Percentiles rank a stretch among this genome's conserved stretches.
Conservation (phyloP, 2,329 filamentous ascomycete species). For the Harringtonia lauricola region DNA sequence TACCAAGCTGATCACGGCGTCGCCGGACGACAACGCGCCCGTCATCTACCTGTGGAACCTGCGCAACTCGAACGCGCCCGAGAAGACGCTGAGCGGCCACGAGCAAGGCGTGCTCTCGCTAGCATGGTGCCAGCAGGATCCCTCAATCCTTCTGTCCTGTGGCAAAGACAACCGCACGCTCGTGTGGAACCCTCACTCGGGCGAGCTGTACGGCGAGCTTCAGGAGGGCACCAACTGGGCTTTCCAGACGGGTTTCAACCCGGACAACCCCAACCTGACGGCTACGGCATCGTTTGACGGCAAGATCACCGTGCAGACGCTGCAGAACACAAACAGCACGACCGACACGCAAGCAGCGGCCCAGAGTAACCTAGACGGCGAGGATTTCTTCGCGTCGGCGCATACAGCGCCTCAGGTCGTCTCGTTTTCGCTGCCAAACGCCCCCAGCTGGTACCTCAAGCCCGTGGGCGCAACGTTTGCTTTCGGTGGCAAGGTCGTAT, state of each 20-base stretch:
- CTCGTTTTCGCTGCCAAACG: slow-evolving; percentile 75
- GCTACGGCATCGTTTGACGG: slow-evolving; percentile 96
- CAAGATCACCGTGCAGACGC: slow-evolving; percentile 85
- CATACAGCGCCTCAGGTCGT: slow-evolving; percentile 84
- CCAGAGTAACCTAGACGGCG: slow-evolving; percentile 67
- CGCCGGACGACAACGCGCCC: slow-evolving; percentile 77
- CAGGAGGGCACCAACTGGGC: slow-evolving; percentile 99
- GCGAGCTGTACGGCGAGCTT: slow-evolving; percentile 80
- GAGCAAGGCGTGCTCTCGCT: slow-evolving; percentile 88
- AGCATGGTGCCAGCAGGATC: slow-evolving; percentile 91
- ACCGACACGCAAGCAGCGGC: slow-evolving; percentile 50
- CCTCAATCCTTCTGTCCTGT: slow-evolving; percentile 78
- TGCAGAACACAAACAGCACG: slow-evolving; percentile 83
- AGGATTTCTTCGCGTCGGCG: slow-evolving; percentile 93
- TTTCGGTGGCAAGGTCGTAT: slow-evolving; percentile 86
- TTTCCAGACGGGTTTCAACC: slow-evolving; percentile 90
- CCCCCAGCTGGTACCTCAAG: slow-evolving; percentile 83
- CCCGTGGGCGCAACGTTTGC: slow-evolving; percentile 84
- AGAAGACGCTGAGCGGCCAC: slow-evolving; percentile 80
- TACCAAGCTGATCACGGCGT: slow-evolving; percentile 88
- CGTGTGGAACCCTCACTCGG: slow-evolving; percentile 92
- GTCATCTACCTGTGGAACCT: slow-evolving; percentile 91
- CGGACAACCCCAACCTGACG: slow-evolving; percentile 80
- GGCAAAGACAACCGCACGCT: slow-evolving; percentile 95
- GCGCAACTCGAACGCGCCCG: slow-evolving; percentile 89